Evolutionary conservation across 345 rosid species (phyloP).

Genomic region (Atalantia buxifolia): DNA sequence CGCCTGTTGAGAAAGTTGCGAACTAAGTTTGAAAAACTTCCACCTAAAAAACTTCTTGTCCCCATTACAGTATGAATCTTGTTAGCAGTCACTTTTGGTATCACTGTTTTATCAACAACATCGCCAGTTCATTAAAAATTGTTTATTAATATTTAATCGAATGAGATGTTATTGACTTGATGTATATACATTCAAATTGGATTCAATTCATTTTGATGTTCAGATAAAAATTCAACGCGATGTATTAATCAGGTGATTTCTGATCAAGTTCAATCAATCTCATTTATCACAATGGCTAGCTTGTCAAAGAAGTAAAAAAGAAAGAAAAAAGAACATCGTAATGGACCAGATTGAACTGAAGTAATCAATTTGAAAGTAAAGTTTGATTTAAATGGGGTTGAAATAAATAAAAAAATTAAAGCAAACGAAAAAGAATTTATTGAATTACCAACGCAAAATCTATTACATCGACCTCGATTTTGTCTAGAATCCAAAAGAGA

Average conservation of each 20-base stretch:
- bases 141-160: not conserved
- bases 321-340: no score
- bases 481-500: not conserved
- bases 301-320: no score
- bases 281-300: not conserved
- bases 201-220: not conserved
- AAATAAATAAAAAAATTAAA: no score
- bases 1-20: not conserved
- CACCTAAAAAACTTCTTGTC: not conserved
- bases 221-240: not conserved
- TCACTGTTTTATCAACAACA: not conserved
- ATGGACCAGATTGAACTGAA: not conserved
- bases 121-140: not conserved
- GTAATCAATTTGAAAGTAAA: no score
- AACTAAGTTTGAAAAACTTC: constrained; percentile 2
- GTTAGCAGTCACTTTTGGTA: not conserved
- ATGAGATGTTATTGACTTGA: not conserved
- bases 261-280: not conserved
- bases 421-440: no score
- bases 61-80: not conserved
- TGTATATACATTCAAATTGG: not conserved
- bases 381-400: no score
- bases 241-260: not conserved
- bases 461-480: not conserved
- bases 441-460: no score